Conservation (phyloP, 345 rosid species). For the Arabidopsis suecica region DNA sequence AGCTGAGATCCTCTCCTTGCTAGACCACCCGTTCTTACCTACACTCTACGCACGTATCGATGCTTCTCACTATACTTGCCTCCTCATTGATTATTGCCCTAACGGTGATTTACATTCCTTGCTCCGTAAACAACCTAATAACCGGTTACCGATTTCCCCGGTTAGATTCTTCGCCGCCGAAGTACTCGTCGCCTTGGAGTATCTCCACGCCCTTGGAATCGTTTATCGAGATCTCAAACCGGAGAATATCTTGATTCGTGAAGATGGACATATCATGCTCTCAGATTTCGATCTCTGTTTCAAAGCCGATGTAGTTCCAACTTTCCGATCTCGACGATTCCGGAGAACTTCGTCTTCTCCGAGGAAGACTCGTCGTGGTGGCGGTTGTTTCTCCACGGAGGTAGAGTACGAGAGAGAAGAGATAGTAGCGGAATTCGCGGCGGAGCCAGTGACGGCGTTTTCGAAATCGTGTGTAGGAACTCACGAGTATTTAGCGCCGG, state of each 20-base stretch:
- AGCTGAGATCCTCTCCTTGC: slow-evolving; percentile 68
- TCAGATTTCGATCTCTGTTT: slow-evolving; percentile 83
- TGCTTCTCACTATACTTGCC: slow-evolving; percentile 79
- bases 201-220: slow-evolving; percentile 83
- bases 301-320: slow-evolving; percentile 64
- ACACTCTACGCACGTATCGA: slow-evolving; percentile 74
- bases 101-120: slow-evolving; percentile 89
- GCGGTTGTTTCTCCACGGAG: slow-evolving; percentile 34
- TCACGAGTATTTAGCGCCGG: slow-evolving; percentile 94
- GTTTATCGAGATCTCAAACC: slow-evolving; percentile 92
- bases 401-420: slow-evolving; percentile 42
- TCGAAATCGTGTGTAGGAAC: slow-evolving; percentile 84
- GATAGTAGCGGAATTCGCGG: slow-evolving; percentile 58
- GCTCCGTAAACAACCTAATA: slow-evolving; percentile 69
- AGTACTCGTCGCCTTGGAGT: slow-evolving; percentile 76
- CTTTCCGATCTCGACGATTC: slow-evolving; percentile 40
- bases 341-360: slow-evolving; percentile 22
- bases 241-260: slow-evolving; percentile 81
- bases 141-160: slow-evolving; percentile 60
- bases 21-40: slow-evolving; percentile 88
- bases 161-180: slow-evolving; percentile 80
- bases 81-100: slow-evolving; percentile 85
- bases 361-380: not conserved
- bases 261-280: slow-evolving; percentile 84
- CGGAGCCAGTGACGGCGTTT: slow-evolving; percentile 73